Evolutionary conservation across 257 asterid species (phyloP), one percentile per base, ranked within the genome.

Genomic region (Hygrophila difformis): DNA sequence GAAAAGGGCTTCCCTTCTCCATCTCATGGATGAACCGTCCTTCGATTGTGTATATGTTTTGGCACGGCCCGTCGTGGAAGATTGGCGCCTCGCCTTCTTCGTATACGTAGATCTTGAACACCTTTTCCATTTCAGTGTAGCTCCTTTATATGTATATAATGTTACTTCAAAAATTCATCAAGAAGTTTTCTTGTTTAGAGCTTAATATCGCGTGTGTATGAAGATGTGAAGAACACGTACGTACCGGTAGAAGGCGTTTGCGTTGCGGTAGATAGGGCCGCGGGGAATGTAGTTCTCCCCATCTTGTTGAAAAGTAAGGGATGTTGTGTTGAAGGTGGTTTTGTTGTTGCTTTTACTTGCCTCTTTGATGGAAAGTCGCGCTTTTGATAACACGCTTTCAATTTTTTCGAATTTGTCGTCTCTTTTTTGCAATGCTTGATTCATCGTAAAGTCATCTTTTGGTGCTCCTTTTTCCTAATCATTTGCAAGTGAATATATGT

Each of bases 61-160:
- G 44, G 40, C 94, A 88, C 0, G 94, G 95, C 1, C 97, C 94
- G n/a, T 57, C 47, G 53, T 84, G 95, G 75, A 81, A 78, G 8
- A 88, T 50, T 4, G 97, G 97, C 3, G 65, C 71, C 39, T 87
- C 93, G 3, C 97, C 97, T 72, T 87, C 97, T 44, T 76, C 68
- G 49, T 87, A 87, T 6, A 81, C 80, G 22, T 76, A 87, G 2
- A 78, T 59, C 71, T 87, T 87, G 74, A 87, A 87, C 60, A n/a
- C 36, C 23, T 51, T 76, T 78, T 84, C 97, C 95, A 87, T 84
- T 56, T 80, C 88, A 7, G 31, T 50, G 63, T 84, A 81, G 68
- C 95, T 87, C 76, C 93, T 85, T 26, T 26, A 26, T 26, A 26
- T 26, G 31, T 8, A 5, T 26, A 26, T 26, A n/a, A n/a, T n/a